phyloP scores from a whole-genome alignment of 2,329 filamentous ascomycete species.

The Trichoderma sp. region DNA sequence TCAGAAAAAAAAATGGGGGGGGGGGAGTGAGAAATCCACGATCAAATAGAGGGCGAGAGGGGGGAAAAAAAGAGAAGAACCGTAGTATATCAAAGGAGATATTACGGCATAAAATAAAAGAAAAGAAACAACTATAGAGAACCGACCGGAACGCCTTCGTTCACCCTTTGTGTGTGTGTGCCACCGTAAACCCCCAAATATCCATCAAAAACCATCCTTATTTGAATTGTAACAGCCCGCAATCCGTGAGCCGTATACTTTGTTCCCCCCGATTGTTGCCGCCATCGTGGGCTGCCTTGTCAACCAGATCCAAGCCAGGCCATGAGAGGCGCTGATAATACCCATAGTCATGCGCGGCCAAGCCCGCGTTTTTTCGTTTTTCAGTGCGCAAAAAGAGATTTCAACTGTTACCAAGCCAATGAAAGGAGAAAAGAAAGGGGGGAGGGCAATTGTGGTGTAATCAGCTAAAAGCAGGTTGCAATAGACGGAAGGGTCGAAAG shows the following conservation, averaged over 20 bases:
- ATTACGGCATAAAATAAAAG: constrained; percentile 1
- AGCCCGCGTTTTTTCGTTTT: not conserved
- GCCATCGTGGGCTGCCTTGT: constrained; percentile 7
- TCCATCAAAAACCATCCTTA: constrained; percentile 23
- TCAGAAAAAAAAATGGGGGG: constrained; percentile 2
- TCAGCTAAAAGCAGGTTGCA: not conserved
- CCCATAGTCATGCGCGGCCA: constrained; percentile 10
- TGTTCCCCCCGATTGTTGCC: not conserved
- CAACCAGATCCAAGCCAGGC: constrained; percentile 4
- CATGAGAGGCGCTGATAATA: constrained; percentile 4
- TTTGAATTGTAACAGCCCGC: constrained; percentile 20
- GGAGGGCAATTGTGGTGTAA: not conserved
- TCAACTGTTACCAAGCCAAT: not conserved
- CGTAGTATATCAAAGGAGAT: not conserved
- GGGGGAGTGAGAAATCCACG: not conserved
- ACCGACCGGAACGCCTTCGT: constrained; percentile 26
- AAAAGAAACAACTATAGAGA: constrained; percentile 24
- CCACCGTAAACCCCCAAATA: constrained; percentile 20
- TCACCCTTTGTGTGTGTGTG: constrained; percentile 11
- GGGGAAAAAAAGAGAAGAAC: not conserved
- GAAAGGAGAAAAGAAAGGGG: not conserved
- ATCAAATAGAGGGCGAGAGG: constrained; percentile 16
- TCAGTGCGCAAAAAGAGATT: not conserved
- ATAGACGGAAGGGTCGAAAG: not conserved
- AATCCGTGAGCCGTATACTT: constrained; percentile 8